Percentiles rank a stretch among this genome's conserved stretches.
Evolutionary conservation across 805 yeast genomes (phyloP).

Genomic region (Torulaspora indica): DNA sequence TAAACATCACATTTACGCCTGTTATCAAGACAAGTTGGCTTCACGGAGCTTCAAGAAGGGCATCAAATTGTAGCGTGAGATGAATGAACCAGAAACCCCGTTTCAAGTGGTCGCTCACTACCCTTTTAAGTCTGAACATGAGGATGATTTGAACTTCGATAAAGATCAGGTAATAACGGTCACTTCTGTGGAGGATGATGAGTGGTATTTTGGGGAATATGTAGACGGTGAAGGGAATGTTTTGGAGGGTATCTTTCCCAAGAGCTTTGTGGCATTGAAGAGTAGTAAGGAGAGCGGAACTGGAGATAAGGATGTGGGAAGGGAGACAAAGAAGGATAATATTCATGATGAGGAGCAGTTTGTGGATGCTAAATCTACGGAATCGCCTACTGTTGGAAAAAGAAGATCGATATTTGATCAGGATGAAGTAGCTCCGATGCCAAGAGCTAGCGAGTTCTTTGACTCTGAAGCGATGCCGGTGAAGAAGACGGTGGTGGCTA

Average conservation of each 20-base stretch:
- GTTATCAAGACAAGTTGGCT: not conserved
- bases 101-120: slow-evolving; percentile 65
- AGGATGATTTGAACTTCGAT: slow-evolving; percentile 74
- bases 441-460: slow-evolving; percentile 40
- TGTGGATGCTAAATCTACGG: slow-evolving; percentile 22
- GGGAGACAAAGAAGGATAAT: not conserved
- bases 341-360: slow-evolving; percentile 11
- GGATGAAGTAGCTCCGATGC: slow-evolving; percentile 44
- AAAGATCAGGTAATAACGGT: slow-evolving; percentile 71
- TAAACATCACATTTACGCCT: not conserved
- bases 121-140: slow-evolving; percentile 65
- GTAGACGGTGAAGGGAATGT: slow-evolving; percentile 39
- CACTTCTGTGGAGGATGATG: slow-evolving; percentile 77
- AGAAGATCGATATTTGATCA: slow-evolving; percentile 49
- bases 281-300: not conserved
- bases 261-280: slow-evolving; percentile 59
- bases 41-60: not conserved
- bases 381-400: slow-evolving; percentile 36
- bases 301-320: too few species aligned
- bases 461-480: slow-evolving; percentile 35
- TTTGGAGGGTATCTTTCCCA: slow-evolving; percentile 79
- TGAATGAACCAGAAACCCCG: slow-evolving; percentile 42
- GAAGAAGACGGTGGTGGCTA: slow-evolving; percentile 53
- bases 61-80: slow-evolving; percentile 3
- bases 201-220: slow-evolving; percentile 80